Evolutionary conservation across 208 protist species (phyloP), one percentile per base, ranked within the genome.

Genomic region (Naegleria fowleri): DNA sequence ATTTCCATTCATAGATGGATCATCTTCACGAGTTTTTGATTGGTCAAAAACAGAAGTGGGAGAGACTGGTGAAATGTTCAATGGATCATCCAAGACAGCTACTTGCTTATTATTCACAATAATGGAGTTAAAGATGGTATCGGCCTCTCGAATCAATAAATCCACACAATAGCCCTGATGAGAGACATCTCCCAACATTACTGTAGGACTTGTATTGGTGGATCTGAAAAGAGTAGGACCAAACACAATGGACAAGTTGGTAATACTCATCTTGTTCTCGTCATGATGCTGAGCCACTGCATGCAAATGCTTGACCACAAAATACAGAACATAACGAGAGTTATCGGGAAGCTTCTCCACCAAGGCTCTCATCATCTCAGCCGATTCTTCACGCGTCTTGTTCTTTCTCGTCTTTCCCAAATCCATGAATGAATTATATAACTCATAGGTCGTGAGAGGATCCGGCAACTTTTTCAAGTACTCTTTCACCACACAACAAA

Each of bases 391-490:
- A 38, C 41, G 19, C 25, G 7, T 52, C 55, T 58, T 88, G 6
- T 33, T 39, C 84, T 22, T 36, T 85, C 29, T 83, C 19, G 55
- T 67, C 19, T 29, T 58, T 38, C 41, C 13, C 36, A 39, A 22
- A 13, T 11, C 22, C 6, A 88, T 58, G 55, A 88, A 88, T 22
- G 6, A 4, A 88, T 58, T 25, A 55, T 90, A 90, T 41, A 90
- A 90, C 41, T 90, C 51, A 33, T 43, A 90, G 33, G 86, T 33
- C 11, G 51, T 90, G 33, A 90, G 9, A n/a, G 86, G 86, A 13
- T 90, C 86, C 0, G 86, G 86, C 0, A 90, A 29, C 9, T 41
- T 16, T 43, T 16, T 83, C 9, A 91, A 83, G 38, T 76, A 91
- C 19, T 48, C 7, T 25, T 91, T 91, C n/a, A 88, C 11, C 0